Conservation (phyloP, 257 asterid species). For the Solanum rostratum region DNA sequence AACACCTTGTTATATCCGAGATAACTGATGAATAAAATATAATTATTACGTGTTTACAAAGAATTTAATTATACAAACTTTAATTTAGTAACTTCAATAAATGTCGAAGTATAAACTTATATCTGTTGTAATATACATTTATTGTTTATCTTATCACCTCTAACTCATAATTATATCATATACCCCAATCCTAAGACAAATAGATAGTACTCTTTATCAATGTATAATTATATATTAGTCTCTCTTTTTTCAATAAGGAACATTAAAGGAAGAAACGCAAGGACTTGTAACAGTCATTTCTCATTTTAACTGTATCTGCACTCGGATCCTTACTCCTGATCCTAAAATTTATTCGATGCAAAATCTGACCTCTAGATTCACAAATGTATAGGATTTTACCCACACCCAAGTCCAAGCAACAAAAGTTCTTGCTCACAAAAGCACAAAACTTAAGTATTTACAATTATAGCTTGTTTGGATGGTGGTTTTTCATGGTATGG, state of each 20-base stretch:
- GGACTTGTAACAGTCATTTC: neutral
- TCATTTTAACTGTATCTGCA: neutral
- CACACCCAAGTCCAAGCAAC: neutral
- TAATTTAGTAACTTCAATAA: neutral
- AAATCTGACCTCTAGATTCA: neutral
- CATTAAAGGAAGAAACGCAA: neutral
- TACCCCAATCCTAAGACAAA: neutral
- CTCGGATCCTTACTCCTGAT: neutral
- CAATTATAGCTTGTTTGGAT: no score
- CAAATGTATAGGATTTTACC: neutral
- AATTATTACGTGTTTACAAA: neutral
- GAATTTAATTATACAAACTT: neutral
- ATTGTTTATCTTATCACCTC: neutral
- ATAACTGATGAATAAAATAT: neutral
- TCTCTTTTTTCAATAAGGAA: neutral
- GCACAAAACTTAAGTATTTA: neutral
- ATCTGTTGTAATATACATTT: neutral
- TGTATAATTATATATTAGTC: neutral
- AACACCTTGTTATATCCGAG: neutral
- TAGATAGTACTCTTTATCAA: neutral
- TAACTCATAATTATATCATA: neutral
- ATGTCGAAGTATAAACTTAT: neutral
- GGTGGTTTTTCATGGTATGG: no score
- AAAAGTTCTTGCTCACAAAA: neutral
- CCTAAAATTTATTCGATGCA: neutral